Conservation (phyloP, 148 eudicot species). For the Limonium bicolor region DNA sequence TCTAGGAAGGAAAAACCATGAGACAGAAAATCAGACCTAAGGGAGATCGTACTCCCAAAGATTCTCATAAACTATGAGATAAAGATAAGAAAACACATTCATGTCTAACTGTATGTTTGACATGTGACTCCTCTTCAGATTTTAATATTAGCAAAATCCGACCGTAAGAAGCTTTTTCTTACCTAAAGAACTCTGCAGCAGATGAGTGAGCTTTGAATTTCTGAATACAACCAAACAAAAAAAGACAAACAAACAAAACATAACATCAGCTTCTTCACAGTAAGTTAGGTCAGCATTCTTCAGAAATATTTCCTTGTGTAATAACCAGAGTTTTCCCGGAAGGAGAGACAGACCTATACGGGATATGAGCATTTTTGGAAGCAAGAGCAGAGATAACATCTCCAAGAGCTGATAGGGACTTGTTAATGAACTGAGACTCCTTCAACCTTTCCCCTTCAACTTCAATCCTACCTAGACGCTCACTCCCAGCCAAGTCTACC, state of each 20-base stretch:
- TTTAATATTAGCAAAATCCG: too few species aligned
- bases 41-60: neutral
- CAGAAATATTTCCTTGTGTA: too few species aligned
- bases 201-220: conserved; percentile 93
- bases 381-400: conserved; percentile 97
- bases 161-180: too few species aligned
- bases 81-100: neutral
- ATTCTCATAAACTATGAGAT: neutral
- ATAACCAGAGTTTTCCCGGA: too few species aligned
- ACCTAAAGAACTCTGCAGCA: conserved; percentile 97
- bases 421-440: conserved; percentile 92
- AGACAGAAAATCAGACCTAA: neutral
- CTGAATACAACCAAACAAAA: conserved; percentile 16
- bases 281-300: neutral
- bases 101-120: too few species aligned
- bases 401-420: conserved; percentile 88
- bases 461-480: conserved; percentile 79
- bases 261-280: neutral
- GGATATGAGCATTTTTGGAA: conserved; percentile 74
- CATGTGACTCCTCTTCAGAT: too few species aligned
- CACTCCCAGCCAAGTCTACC: conserved; percentile 98
- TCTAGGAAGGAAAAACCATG: neutral
- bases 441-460: conserved; percentile 94
- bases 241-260: neutral
- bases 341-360: conserved; percentile 43